phyloP scores from a whole-genome alignment of 225 moss, liverwort and hornwort genomes.

The Asterella californica region DNA sequence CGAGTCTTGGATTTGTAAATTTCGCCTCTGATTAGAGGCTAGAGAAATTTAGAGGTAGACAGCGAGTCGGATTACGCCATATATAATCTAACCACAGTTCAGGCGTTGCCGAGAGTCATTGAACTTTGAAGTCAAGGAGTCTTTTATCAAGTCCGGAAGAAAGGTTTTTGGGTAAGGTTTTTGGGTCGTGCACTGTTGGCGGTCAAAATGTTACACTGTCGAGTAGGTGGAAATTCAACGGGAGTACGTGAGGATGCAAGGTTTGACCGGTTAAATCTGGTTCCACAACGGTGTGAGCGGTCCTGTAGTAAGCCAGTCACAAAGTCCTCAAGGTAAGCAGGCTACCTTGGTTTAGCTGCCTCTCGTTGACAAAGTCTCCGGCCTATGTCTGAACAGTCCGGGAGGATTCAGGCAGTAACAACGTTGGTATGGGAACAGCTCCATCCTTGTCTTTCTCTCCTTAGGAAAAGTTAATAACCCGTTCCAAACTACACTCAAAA shows the following conservation, averaged over 20 bases:
- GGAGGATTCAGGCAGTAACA: background rate
- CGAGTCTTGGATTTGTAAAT: no score
- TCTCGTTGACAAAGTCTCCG: background rate
- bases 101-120: background rate
- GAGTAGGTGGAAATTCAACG: background rate
- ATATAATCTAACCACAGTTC: background rate
- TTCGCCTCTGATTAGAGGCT: no score
- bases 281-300: background rate
- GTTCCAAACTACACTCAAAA: background rate
- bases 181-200: background rate
- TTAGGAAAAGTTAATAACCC: background rate
- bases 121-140: background rate
- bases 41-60: no score
- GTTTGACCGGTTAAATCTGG: background rate
- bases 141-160: background rate
- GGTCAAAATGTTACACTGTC: background rate
- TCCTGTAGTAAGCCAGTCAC: slow-evolving; percentile 6
- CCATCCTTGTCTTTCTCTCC: slow-evolving; percentile 1
- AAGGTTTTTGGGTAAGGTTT: background rate
- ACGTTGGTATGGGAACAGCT: background rate
- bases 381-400: background rate
- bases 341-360: background rate
- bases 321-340: slow-evolving; percentile 10
- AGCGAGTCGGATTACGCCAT: no score
- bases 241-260: background rate